These are phyloP conservation scores for Clarkia xantiana DNA, from an alignment of 345 rosid genomes.

Conservation along the genomic window DNA sequence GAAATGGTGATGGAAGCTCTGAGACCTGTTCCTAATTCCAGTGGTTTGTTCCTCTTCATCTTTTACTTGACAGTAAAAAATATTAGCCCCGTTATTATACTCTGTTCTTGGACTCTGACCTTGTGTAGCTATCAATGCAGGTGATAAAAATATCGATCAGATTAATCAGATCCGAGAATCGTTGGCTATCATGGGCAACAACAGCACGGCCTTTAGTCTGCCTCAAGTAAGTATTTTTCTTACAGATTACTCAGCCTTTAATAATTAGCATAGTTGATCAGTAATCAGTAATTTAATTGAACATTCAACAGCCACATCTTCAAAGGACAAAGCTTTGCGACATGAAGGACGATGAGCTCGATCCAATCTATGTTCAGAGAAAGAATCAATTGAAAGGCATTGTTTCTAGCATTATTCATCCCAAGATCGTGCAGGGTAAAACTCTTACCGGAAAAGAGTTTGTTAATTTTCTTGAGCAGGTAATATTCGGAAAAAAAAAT, in stretches of 20 bases:
- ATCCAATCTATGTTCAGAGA: constrained; percentile 60
- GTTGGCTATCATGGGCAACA: constrained; percentile 85
- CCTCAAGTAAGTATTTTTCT: constrained; percentile 57
- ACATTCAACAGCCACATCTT: constrained; percentile 14
- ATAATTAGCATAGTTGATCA: no score
- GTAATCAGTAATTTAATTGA: not conserved
- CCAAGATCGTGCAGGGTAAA: constrained; percentile 93
- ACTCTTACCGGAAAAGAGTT: constrained; percentile 79
- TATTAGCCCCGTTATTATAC: not conserved
- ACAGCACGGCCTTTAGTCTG: constrained; percentile 96
- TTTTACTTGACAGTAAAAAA: no score
- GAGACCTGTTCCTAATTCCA: constrained; percentile 60
- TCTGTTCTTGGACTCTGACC: constrained; percentile 5
- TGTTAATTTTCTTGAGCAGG: constrained; percentile 87
- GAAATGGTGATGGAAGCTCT: constrained; percentile 97
- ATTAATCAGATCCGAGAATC: constrained; percentile 93
- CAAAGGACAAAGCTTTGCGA: constrained; percentile 93
- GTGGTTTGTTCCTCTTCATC: constrained; percentile 34
- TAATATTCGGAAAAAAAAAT: constrained; percentile 9
- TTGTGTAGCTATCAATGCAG: constrained; percentile 35
- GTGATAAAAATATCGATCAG: constrained; percentile 28
- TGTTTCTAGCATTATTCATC: constrained; percentile 62
- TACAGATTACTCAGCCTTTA: not conserved
- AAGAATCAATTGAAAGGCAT: constrained; percentile 72
- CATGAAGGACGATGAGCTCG: constrained; percentile 83